Base-by-base conservation (phyloP, 116 monocot genomes). In the Cymodocea nodosa region DNA sequence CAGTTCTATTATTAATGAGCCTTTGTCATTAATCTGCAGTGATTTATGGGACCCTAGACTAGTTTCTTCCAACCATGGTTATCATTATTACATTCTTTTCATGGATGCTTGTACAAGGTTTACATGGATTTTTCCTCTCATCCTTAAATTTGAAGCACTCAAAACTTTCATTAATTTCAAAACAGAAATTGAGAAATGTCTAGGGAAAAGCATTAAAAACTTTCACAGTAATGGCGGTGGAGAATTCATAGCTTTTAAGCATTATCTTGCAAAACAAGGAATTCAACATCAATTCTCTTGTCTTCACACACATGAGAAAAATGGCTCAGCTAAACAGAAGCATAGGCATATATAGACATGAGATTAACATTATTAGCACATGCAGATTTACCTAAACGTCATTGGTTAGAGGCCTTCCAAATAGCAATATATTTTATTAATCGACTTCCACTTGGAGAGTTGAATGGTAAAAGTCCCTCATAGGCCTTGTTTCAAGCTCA, bases 21-120 rank as follows among this genome's bases (percentile, higher is more conserved):
- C 62, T 68, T 52, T 75, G 23, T 18, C 62, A 14, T 13, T 74
- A 2, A 18, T 74, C 0, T 44, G 16, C 37, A 16, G 23, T 6
- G 68, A 69, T 25, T 24, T 69, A 0, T 75, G 53, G 75, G 68
- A 52, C 0, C 61, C 68, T 0, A n/a, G 30, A 0, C 76, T 39
- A 5, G 0, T 57, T 8, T 4, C 6, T 0, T 64, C 56, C 20
- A 6, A 16, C 1, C 34, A 35, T 14, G 64, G 35, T 3, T 58
- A 34, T 65, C 25, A 23, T 0, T 70, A 70, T 36, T 70, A 58
- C 65, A 35, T 58, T 0, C 5, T 23, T 4, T 69, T 75, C 35
- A 19, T 75, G 4, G 75, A 75, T 75, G 62, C 68, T 24, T 69
- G 6, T 19, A 23, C 54, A 5, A 11, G 23, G 1, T 63, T 17